phyloP scores from a whole-genome alignment of 306 rosid species.

The Echinosophora koreensis region DNA sequence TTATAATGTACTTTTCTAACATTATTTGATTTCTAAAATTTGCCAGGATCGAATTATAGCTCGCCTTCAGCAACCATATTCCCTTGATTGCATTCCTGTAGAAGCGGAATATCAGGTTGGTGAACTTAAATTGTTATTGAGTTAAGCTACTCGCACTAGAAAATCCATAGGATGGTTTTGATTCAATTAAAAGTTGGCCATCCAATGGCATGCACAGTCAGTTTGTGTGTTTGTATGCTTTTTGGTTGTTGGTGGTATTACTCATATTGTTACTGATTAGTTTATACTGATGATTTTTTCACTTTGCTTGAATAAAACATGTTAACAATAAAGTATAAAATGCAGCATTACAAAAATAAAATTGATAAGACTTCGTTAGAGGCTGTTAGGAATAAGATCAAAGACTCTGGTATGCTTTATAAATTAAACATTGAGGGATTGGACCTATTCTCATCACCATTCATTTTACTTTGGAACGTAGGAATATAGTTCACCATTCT shows the following conservation, averaged over 20 bases:
- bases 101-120: slow-evolving; percentile 98
- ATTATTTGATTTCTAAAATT: slow-evolving; percentile 31
- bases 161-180: neutral
- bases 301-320: slow-evolving; percentile 18
- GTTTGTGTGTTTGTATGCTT: neutral
- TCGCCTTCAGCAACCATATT: slow-evolving; percentile 97
- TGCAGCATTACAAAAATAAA: neutral
- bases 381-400: slow-evolving; percentile 4
- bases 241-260: neutral
- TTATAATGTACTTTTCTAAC: neutral
- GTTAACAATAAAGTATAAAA: slow-evolving; percentile 18
- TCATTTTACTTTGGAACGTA: neutral
- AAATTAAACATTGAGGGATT: neutral
- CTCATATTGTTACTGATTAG: neutral
- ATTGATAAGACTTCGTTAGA: slow-evolving; percentile 2
- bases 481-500: slow-evolving; percentile 24
- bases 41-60: slow-evolving; percentile 95
- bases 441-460: slow-evolving; percentile 13
- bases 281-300: neutral
- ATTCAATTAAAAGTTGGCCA: slow-evolving; percentile 5
- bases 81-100: slow-evolving; percentile 97
- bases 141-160: neutral
- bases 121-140: slow-evolving; percentile 1
- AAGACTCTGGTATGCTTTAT: neutral
- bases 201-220: slow-evolving; percentile 7